Base-by-base conservation (phyloP, 2,329 filamentous ascomycete genomes). In the Botrytis squamosa region DNA sequence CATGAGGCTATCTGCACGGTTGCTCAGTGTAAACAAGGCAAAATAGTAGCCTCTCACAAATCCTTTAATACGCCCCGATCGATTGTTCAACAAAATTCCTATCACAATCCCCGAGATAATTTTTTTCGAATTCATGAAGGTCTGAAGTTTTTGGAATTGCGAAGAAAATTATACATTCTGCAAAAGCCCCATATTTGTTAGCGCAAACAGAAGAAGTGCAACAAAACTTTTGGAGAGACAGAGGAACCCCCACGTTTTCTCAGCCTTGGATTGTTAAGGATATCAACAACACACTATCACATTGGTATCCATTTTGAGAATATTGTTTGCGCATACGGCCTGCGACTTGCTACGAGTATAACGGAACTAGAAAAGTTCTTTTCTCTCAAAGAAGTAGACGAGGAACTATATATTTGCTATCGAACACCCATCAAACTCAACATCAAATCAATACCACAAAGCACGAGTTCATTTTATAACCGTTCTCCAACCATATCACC, bases 41-140 rank as follows among this genome's bases (percentile, higher is more conserved):
- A 69, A 55, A 72, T 46, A 40, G 49, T 42, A 74, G 55, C 68
- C 67, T 46, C n/a, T 46, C 33, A 44, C 22, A 46, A 33, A 63
- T 46, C 25, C 38, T 42, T 9, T 10, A 10, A 29, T 14, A 68
- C 25, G 3, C 18, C 18, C 16, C 16, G 25, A 68, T 18, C 16
- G 6, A 10, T 38, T 29, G 18, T 40, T 57, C 46, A n/a, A 38
- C 33, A n/a, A 29, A 3, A 18, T 3, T 22, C 16, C 25, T 22
- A 33, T 6, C 33, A 57, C 42, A 55, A n/a, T 29, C 16, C 16
- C 46, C 16, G 3, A 10, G 9, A 55, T 1, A 22, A 1, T 3
- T 67, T 22, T 29, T 40, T 33, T 42, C 4, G 25, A 68, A 2
- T 42, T 40, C 1, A 14, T 14, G 10, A 5, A 68, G 16, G 3